Percentiles rank a stretch among this genome's conserved stretches.
phyloP scores from a whole-genome alignment of 371 early-diverging fungal genomes.

The Mortierella sp. region DNA sequence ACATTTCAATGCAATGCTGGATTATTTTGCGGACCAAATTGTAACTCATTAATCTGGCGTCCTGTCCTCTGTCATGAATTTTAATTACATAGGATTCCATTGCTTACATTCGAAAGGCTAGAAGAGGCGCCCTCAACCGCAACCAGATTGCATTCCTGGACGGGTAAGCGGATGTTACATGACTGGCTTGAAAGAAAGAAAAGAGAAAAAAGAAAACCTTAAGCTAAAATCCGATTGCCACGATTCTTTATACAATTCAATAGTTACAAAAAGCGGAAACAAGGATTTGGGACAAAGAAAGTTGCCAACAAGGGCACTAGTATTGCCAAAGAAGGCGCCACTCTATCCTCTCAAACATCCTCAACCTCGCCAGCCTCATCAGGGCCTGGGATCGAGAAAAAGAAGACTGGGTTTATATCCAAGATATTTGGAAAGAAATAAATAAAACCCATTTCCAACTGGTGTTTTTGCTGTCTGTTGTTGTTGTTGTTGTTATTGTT shows the following conservation, averaged over 20 bases:
- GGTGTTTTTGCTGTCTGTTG: no score
- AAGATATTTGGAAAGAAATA: conserved; percentile 50
- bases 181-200: neutral
- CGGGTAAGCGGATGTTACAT: conserved; percentile 32
- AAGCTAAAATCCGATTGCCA: neutral
- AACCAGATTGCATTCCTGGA: conserved; percentile 71
- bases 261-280: conserved; percentile 56
- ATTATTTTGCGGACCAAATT: conserved; percentile 15
- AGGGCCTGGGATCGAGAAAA: conserved; percentile 42
- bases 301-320: neutral
- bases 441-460: neutral
- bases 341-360: neutral
- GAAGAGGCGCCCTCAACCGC: conserved; percentile 79
- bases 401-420: conserved; percentile 53
- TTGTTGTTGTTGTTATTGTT: neutral
- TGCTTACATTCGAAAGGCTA: conserved; percentile 65
- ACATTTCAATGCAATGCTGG: no score
- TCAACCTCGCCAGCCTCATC: conserved; percentile 20
- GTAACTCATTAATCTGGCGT: neutral
- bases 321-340: neutral
- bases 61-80: conserved; percentile 1
- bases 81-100: conserved; percentile 66
- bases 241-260: neutral
- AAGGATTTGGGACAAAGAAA: conserved; percentile 43
- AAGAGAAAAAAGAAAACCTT: neutral